Evolutionary conservation across 192 early-diverging fungal species (phyloP), one percentile per base, ranked within the genome.

Genomic region (Gamsiella multidivaricata): DNA sequence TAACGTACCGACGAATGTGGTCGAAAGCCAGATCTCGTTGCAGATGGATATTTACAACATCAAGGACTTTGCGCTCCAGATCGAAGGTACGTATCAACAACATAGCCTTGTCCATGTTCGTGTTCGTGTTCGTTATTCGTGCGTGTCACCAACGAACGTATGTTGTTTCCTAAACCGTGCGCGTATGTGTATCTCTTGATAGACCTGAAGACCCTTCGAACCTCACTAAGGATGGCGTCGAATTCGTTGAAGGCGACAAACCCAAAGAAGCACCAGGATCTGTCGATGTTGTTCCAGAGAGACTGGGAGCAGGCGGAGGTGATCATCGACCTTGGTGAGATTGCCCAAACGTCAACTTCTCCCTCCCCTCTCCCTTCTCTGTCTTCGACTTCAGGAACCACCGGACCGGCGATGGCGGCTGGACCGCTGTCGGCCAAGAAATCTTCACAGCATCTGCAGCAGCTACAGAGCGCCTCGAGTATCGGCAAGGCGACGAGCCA

Each of bases 291-390:
- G 20, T 83, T 76, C 26, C 68, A 80, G 36, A 54, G 54, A 10
- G 75, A 83, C 47, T 83, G 81, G 81, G 81, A 76, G 33, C 70
- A 83, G 45, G 81, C 81, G 6, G 70, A 70, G 33, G 81, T 83
- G 47, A 83, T 83, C 7, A 79, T 83, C 54, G 78, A 83, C 33
- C 54, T 83, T 18, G 67, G 72, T 0, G 76, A 83, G 65, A 79
- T 80, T 56, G 81, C 81, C 3, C 66, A 80, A 23, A 78, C 74
- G 20, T 69, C 65, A 15, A 66, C 50, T 15, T 45, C 45, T n/a
- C n/a, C n/a, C n/a, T n/a, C n/a, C n/a, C n/a, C n/a, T n/a, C n/a
- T n/a, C n/a, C n/a, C n/a, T n/a, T n/a, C n/a, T n/a, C n/a, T n/a
- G n/a, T n/a, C n/a, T n/a, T n/a, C n/a, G n/a, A n/a, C n/a, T 3